Base-by-base conservation (phyloP, 169 alveolate species). In the Plasmodium berghei region DNA sequence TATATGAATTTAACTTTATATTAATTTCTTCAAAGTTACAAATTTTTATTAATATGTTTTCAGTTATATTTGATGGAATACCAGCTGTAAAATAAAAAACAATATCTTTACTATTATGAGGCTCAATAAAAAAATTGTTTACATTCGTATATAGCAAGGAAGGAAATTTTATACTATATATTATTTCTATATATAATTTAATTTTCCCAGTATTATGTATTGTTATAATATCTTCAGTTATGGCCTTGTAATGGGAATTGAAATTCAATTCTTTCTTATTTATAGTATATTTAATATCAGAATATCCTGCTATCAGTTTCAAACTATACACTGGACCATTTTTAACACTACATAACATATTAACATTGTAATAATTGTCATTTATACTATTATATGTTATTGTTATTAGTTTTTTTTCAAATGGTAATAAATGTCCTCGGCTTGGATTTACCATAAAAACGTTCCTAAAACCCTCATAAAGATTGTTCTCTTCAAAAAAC, bases 21-120 rank as follows among this genome's bases (percentile, higher is more conserved):
- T 77, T 64, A 20, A 77, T 64, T 77, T 77, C 89, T 58, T 77
- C 89, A 77, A 77, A 77, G 20, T 77, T 77, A 59, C 89, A 77
- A 77, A 77, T 77, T 52, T 77, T 77, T 28, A 77, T 66, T 56
- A 77, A 64, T 26, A 77, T 64, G 12, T 55, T 64, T 42, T 64
- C 89, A 34, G 40, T 48, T 55, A 77, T 22, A 5, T 77, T 64
- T 77, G 20, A 22, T 16, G 89, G 89, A 5, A 62, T 48, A 26
- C 89, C 89, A 24, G 89, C 77, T 24, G 66, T 64, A 70, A 77
- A 77, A 55, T 77, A 77, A 52, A 77, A 77, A 77, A 77, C 52
- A 12, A 77, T 77, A 49, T 77, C 89, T 70, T 54, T 77, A 64
- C 80, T 77, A 69, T 77, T 77, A 56, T 77, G 26, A 4, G 89